Evolutionary conservation across 805 yeast genomes (phyloP).

Genomic region (Candida vaughaniae): DNA sequence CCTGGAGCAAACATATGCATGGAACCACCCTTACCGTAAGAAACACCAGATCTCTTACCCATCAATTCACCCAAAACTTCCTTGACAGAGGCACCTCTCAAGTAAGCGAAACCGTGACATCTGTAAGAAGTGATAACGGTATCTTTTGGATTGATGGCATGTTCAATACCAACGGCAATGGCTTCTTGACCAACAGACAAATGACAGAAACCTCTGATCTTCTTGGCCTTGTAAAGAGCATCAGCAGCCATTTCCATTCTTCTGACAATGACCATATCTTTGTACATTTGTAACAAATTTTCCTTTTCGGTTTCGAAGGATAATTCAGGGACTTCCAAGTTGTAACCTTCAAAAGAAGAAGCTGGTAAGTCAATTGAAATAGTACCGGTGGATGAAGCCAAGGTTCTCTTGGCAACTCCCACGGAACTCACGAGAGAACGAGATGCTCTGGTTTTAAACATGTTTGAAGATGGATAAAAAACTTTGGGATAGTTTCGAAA

Average conservation of each 20-base stretch:
- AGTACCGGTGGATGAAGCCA: conserved; percentile 40
- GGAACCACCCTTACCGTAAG: conserved; percentile 98
- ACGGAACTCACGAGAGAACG: conserved; percentile 1
- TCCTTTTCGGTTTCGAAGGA: conserved; percentile 77
- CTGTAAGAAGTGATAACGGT: conserved; percentile 95
- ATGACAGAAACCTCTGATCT: conserved; percentile 98
- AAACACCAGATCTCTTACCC: conserved; percentile 95
- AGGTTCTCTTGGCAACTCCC: conserved; percentile 20
- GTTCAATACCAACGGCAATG: conserved; percentile 96
- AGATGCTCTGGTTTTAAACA: conserved; percentile 6
- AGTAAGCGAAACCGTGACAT: conserved; percentile 97
- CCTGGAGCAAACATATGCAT: conserved; percentile 98
- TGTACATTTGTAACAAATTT: conserved; percentile 85
- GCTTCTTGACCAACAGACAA: conserved; percentile 99
- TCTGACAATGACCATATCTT: conserved; percentile 90
- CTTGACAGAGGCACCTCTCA: conserved; percentile 93
- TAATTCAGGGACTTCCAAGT: conserved; percentile 67
- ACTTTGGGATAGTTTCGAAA: not conserved
- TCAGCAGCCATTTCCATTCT: conserved; percentile 99
- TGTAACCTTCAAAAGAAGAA: conserved; percentile 80
- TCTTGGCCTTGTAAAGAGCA: conserved; percentile 96
- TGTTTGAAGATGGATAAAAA: not conserved
- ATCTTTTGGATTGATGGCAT: conserved; percentile 83
- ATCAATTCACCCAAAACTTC: conserved; percentile 91
- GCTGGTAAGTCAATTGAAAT: conserved; percentile 67